Base-by-base conservation (phyloP, 352 stramenopile genomes). In the Peronosclerospora sorghi region DNA sequence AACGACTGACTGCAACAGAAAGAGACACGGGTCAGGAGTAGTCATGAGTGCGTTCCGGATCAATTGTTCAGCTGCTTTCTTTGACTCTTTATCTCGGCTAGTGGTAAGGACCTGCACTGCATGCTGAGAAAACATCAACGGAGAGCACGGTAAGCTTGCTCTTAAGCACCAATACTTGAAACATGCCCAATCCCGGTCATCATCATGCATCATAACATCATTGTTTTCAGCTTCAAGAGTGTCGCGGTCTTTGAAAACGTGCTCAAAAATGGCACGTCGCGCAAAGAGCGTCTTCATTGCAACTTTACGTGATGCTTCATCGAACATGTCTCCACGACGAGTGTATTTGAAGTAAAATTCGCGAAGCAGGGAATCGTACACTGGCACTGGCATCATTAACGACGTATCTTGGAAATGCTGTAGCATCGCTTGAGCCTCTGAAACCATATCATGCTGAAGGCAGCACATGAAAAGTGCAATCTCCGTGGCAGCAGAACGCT, bases 341-440 rank as follows among this genome's bases (percentile, higher is more conserved):
- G 75, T 85, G 45, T 79, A 85, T 44, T 88, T 85, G 48, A 80
- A 77, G 48, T 82, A 86, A 45, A 88, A 73, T 35, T 88, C 75
- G 14, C 66, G 75, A 36, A 88, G 52, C 15, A 85, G 48, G 17
- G 75, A 85, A 20, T 78, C 65, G 42, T 88, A 88, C 19, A 78
- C 67, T 14, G 73, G 73, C 4, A 85, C 65, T 4, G 54, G 26
- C 41, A 85, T 51, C 49, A 84, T 54, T 23, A 82, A 37, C 1
- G 19, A 45, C 4, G 45, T 41, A 28, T 54, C 38, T 51, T 88
- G 75, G 32, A 83, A 78, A 21, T 55, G 50, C 1, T 67, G 56
- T 34, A 88, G 42, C 49, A 64, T 66, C 8, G 50, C 13, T 27
- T 58, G 52, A 1, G 68, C 72, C 0, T 72, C 48, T 30, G 47